Percentiles rank a stretch among this genome's conserved stretches.
Evolutionary conservation across 352 stramenopile genomes (phyloP).

Genomic region (Phytophthora cajani): DNA sequence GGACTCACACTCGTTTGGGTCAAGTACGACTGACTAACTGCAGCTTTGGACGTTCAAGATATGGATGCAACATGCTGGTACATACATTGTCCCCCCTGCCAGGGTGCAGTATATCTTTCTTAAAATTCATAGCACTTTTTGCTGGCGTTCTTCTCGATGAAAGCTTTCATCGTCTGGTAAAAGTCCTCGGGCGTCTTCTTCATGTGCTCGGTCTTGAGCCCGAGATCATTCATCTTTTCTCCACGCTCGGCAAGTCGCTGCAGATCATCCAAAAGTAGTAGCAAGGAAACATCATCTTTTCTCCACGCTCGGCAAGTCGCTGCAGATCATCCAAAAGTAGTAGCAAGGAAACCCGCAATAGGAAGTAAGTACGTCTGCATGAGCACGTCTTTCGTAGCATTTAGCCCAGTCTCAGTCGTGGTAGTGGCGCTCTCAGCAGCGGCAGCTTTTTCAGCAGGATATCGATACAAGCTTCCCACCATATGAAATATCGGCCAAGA

Average conservation of each 20-base stretch:
- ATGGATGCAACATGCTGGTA: slow-evolving; percentile 18
- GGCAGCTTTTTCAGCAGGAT: slow-evolving; percentile 18
- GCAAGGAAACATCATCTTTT: slow-evolving; percentile 55
- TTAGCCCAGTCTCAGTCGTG: slow-evolving; percentile 43
- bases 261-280: slow-evolving; percentile 3
- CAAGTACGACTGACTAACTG: no score
- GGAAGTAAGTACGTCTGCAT: slow-evolving; percentile 36
- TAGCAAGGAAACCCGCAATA: background rate
- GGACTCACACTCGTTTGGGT: no score
- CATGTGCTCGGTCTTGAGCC: slow-evolving; percentile 82
- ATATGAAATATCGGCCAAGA: slow-evolving; percentile 51
- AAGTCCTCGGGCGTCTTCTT: slow-evolving; percentile 85
- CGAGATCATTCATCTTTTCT: slow-evolving; percentile 80
- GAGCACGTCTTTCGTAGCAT: slow-evolving; percentile 65
- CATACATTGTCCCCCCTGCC: background rate
- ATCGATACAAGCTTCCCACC: slow-evolving; percentile 66
- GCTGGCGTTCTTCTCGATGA: slow-evolving; percentile 84
- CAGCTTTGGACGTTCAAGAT: no score
- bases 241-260: slow-evolving; percentile 79
- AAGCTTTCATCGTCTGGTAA: slow-evolving; percentile 86
- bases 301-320: slow-evolving; percentile 76
- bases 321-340: slow-evolving; percentile 25
- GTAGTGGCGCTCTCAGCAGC: slow-evolving; percentile 17
- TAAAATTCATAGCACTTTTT: slow-evolving; percentile 90
- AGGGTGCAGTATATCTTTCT: background rate